A percentile compares a stretch with the other conserved stretches of the same genome.
Evolutionary conservation across 768 basidiomycete species (phyloP).

Genomic region (Cyclocybe cylindracea): DNA sequence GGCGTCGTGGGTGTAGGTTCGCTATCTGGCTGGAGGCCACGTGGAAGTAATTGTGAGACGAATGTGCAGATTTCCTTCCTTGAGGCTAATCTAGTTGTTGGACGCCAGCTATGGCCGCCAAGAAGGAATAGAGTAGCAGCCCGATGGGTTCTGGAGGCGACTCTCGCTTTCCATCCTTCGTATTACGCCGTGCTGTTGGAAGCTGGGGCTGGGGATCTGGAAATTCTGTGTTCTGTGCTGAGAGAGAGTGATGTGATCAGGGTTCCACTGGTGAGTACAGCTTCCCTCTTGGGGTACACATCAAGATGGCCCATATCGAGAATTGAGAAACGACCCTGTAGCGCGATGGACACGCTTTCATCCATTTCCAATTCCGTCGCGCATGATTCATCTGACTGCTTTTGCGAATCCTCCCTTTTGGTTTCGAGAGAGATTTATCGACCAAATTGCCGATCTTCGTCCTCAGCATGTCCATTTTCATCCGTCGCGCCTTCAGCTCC

Average conservation of each 20-base stretch:
- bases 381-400: conserved; percentile 33
- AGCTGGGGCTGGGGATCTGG: conserved; percentile 27
- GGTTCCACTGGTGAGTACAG: conserved; percentile 22
- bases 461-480: conserved; percentile 33
- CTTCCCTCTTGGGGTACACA: conserved; percentile 24
- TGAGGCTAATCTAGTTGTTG: conserved; percentile 14
- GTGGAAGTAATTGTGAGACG: conserved; percentile 23
- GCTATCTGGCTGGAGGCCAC: conserved; percentile 16
- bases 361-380: conserved; percentile 22
- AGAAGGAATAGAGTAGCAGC: conserved; percentile 7
- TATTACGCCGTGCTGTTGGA: conserved; percentile 29
- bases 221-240: conserved; percentile 26
- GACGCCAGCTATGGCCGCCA: no score
- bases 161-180: conserved; percentile 9
- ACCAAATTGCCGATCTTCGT: conserved; percentile 44
- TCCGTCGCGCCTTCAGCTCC: conserved; percentile 27
- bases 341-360: conserved; percentile 25
- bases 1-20: conserved; percentile 16
- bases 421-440: conserved; percentile 28
- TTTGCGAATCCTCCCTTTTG: conserved; percentile 33
- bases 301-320: conserved; percentile 28
- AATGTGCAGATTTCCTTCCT: conserved; percentile 7
- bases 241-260: conserved; percentile 25
- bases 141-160: conserved; percentile 7
- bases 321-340: conserved; percentile 24